These are phyloP conservation scores for Leccinum pellstonianum DNA, from an alignment of 768 basidiomycete genomes.

Conservation along the genomic window DNA sequence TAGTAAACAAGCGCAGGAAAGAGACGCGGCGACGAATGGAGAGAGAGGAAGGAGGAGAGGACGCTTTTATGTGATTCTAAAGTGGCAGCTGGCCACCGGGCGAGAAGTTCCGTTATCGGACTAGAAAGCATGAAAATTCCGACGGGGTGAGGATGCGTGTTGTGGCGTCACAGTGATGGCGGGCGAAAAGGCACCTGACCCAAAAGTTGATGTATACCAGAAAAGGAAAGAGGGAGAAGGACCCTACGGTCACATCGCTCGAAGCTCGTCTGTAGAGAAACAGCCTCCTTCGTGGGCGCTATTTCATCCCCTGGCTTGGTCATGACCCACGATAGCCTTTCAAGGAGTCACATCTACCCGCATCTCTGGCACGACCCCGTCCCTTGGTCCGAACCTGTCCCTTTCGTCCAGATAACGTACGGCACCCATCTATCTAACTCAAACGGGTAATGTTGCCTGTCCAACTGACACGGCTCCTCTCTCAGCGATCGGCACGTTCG, in stretches of 20 bases:
- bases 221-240: slow-evolving; percentile 21
- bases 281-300: slow-evolving; percentile 28
- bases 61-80: slow-evolving; percentile 29
- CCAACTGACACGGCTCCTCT: slow-evolving; percentile 31
- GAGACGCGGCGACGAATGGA: slow-evolving; percentile 4
- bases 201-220: slow-evolving; percentile 19
- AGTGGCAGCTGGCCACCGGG: slow-evolving; percentile 24
- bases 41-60: background rate
- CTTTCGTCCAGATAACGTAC: slow-evolving; percentile 31
- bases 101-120: slow-evolving; percentile 38
- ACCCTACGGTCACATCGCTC: slow-evolving; percentile 34
- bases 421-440: slow-evolving; percentile 32
- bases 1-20: background rate
- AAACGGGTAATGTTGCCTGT: slow-evolving; percentile 31
- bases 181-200: slow-evolving; percentile 33
- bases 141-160: slow-evolving; percentile 36
- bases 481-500: slow-evolving; percentile 32
- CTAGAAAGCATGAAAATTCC: slow-evolving; percentile 33
- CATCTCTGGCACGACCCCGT: slow-evolving; percentile 18
- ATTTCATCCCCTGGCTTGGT: slow-evolving; percentile 16
- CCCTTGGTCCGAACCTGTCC: slow-evolving; percentile 14
- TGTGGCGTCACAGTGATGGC: slow-evolving; percentile 38
- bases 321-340: slow-evolving; percentile 35
- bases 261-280: slow-evolving; percentile 14
- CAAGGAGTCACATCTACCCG: slow-evolving; percentile 29